Conservation (phyloP, 148 eudicot species). For the Camellia japonica region DNA sequence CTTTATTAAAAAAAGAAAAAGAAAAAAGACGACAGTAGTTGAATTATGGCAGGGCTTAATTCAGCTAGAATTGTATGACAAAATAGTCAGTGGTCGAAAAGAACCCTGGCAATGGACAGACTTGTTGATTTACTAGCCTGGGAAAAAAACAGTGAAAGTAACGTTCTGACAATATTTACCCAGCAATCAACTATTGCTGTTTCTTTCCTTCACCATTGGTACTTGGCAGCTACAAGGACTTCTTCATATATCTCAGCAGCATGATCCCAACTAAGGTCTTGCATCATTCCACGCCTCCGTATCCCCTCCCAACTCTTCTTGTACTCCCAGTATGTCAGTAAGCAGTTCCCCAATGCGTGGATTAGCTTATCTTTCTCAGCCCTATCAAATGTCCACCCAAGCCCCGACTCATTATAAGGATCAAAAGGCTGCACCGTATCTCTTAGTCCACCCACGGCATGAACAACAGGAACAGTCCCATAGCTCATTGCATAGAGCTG, state of each 20-base stretch:
- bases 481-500: constrained; percentile 93
- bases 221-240: constrained; percentile 3
- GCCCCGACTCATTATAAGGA: constrained; percentile 35
- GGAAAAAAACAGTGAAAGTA: not conserved
- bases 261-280: not conserved
- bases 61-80: no score
- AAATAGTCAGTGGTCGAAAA: no score
- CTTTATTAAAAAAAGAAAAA: no score
- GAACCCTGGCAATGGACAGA: no score
- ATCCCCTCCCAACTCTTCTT: not conserved
- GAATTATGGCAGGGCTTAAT: no score
- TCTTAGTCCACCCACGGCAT: constrained; percentile 92
- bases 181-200: not conserved
- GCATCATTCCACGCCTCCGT: constrained; percentile 4
- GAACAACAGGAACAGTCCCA: constrained; percentile 94
- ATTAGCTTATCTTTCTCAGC: not conserved
- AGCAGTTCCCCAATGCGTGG: constrained; percentile 69
- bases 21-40: no score
- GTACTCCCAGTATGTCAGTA: constrained; percentile 25
- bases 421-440: constrained; percentile 90
- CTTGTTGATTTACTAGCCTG: not conserved
- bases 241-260: constrained; percentile 21
- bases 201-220: not conserved
- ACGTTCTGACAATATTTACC: not conserved
- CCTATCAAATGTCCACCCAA: constrained; percentile 1